Evolutionary conservation across 352 stramenopile species (phyloP).

Genomic region (Phytophthora fragariae): DNA sequence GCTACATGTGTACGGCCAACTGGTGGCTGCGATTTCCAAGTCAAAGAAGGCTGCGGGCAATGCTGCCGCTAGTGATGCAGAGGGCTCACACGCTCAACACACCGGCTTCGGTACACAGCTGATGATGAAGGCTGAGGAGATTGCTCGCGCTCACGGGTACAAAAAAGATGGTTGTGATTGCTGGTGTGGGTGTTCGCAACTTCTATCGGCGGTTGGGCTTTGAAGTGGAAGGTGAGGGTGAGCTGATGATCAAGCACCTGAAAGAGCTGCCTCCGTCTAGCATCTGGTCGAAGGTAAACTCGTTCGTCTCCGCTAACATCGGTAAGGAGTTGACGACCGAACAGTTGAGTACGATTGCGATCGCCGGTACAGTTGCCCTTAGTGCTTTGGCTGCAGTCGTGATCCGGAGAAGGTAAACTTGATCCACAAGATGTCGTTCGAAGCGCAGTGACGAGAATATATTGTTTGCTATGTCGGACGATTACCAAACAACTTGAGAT

Average conservation of each 20-base stretch:
- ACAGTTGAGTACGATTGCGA: slow-evolving; percentile 9
- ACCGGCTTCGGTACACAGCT: slow-evolving; percentile 90
- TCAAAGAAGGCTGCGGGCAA: slow-evolving; percentile 41
- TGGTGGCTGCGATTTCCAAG: slow-evolving; percentile 66
- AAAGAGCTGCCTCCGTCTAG: slow-evolving; percentile 12
- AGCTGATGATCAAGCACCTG: slow-evolving; percentile 90
- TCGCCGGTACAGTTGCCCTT: slow-evolving; percentile 18
- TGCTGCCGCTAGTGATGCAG: slow-evolving; percentile 27
- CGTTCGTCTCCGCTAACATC: slow-evolving; percentile 17
- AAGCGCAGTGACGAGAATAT: neutral
- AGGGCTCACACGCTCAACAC: slow-evolving; percentile 81
- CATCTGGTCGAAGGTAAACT: slow-evolving; percentile 28
- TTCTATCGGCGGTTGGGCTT: slow-evolving; percentile 93
- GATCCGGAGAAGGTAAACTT: slow-evolving; percentile 28
- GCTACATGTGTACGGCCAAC: slow-evolving; percentile 92
- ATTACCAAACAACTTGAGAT: no score
- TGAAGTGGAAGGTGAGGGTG: slow-evolving; percentile 84
- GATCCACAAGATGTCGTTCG: neutral
- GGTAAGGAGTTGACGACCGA: slow-evolving; percentile 8
- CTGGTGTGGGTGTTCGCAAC: slow-evolving; percentile 91
- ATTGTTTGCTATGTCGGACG: neutral
- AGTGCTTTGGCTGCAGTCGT: slow-evolving; percentile 17
- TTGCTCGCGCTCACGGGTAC: slow-evolving; percentile 72
- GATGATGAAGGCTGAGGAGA: slow-evolving; percentile 86
- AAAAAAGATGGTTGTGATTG: slow-evolving; percentile 89